Evolutionary conservation across 2,329 filamentous ascomycete genomes (phyloP), one percentile per base, ranked within the genome.

Genomic region (Thermoascus crustaceus): DNA sequence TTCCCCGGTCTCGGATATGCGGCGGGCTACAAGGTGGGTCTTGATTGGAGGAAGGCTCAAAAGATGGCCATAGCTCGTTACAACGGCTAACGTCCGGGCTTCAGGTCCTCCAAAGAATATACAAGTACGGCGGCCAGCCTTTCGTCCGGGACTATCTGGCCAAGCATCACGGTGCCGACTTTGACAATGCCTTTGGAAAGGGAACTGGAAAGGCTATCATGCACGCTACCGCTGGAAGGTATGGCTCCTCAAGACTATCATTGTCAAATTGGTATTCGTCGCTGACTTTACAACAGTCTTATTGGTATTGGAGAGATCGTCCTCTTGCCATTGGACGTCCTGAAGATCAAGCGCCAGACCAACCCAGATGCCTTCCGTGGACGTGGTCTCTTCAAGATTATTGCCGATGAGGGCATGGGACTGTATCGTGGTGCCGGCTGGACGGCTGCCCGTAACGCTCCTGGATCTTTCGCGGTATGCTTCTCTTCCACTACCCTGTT

Each of bases 301-400:
- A 93, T 98, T 56, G 91, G 91, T 53, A 94, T 98, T 53, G 91
- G 91, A 57, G 91, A 98, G 70, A 94, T 98, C 47, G 77, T 98
- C 40, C 77, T 98, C 19, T 76, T 98, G 25, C 91, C 91, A 26
- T 78, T 98, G 42, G 91, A 98, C 53, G 89, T 98, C 24, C 76
- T 98, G 45, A 98, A 98, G 77, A 98, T 98, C 71, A 98, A 98
- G 77, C 81, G 91, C 54, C 91, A 98, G 71, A 98, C 91, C 49
- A 98, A 98, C 73, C 91, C 91, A 25, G 91, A 96, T 58, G 88
- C 91, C 22, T 98, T 98, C 79, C 79, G 87, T 49, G 89, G 89
- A 50, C 84, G 91, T 54, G 91, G 91, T 43, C 73, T 98, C 41
- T 69, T 96, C 58, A 82, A 75, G 66, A 96, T 98, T 47, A 75